Conservation (phyloP, 2,329 filamentous ascomycete species). For the Tympanopsis confertula region DNA sequence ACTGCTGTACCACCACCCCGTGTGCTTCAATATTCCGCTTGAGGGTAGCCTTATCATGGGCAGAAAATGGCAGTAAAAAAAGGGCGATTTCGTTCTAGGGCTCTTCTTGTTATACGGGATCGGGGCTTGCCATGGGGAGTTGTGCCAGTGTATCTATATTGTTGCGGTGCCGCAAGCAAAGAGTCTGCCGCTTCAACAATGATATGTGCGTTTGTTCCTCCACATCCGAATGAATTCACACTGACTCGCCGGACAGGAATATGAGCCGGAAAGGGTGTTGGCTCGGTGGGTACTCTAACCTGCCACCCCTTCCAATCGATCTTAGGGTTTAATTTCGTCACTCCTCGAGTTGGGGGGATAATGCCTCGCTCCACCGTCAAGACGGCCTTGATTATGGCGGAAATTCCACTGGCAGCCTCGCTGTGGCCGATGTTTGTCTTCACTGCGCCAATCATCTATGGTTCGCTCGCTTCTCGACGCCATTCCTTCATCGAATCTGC, state of each 20-base stretch:
- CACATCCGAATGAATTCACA: slow-evolving; percentile 20
- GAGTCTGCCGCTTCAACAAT: slow-evolving; percentile 11
- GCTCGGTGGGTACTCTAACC: slow-evolving; percentile 7
- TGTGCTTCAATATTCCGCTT: no score
- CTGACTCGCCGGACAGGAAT: slow-evolving; percentile 8
- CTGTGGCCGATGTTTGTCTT: slow-evolving; percentile 19
- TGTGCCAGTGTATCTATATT: neutral
- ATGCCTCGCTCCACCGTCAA: slow-evolving; percentile 10
- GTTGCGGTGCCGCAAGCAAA: slow-evolving; percentile 1
- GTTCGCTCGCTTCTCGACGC: slow-evolving; percentile 2
- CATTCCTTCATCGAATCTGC: slow-evolving; percentile 7
- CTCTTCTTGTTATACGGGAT: neutral
- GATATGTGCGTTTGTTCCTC: slow-evolving; percentile 18
- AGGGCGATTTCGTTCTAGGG: neutral
- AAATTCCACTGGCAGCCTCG: slow-evolving; percentile 13
- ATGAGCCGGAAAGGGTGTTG: neutral
- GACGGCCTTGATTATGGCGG: slow-evolving; percentile 13
- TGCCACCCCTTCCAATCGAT: slow-evolving; percentile 15
- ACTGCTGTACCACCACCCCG: no score
- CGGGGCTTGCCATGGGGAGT: neutral
- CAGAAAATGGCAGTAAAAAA: neutral
- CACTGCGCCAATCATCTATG: slow-evolving; percentile 10
- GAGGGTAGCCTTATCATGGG: neutral
- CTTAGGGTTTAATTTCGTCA: slow-evolving; percentile 11
- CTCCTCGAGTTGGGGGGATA: slow-evolving; percentile 13